These are phyloP conservation scores for Staphylotrichum longicolle DNA, from an alignment of 495 filamentous ascomycete species.

Conservation along the genomic window DNA sequence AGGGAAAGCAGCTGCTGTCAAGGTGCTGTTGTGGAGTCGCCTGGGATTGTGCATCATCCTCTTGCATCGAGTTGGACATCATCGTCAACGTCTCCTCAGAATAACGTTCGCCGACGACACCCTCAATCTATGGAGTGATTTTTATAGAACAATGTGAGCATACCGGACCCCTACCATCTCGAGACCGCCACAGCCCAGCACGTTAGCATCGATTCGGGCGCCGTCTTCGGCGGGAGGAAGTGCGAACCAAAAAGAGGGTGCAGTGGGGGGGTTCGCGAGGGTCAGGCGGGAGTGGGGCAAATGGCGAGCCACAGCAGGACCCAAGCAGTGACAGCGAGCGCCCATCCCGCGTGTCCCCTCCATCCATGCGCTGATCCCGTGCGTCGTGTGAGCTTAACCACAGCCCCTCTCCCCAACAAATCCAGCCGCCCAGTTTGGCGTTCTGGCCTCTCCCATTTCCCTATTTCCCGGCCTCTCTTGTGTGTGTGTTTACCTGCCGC, in stretches of 20 bases:
- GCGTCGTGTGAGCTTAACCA: slow-evolving; percentile 8
- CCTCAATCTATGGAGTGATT: no score
- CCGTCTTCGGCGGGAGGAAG: background rate
- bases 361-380: slow-evolving; percentile 5
- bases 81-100: no score
- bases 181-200: background rate
- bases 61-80: background rate
- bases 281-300: slow-evolving; percentile 10
- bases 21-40: slow-evolving; percentile 8
- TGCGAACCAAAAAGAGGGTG: background rate
- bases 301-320: no score
- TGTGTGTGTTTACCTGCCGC: background rate
- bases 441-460: background rate
- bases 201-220: background rate
- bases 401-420: slow-evolving; percentile 3
- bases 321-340: slow-evolving; percentile 5
- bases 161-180: no score
- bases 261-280: background rate
- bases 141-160: no score
- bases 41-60: background rate
- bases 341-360: slow-evolving; percentile 9
- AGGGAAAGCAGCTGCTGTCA: background rate
- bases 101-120: no score
- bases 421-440: background rate
- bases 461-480: background rate